These are phyloP conservation scores for Quercus glauca DNA, from an alignment of 306 rosid species.

Conservation along the genomic window DNA sequence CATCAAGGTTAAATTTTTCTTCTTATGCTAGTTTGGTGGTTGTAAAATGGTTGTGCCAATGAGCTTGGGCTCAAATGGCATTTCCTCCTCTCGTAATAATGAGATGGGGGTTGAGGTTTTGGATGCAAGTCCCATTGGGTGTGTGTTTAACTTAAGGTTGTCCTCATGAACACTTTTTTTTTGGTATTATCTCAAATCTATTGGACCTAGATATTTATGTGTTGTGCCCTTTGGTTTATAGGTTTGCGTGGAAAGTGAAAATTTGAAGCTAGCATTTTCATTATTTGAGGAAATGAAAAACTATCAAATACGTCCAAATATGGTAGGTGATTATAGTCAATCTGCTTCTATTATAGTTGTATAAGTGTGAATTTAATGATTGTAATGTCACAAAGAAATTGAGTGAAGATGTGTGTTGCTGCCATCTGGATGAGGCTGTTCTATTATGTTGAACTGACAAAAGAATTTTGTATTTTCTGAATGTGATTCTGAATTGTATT, in stretches of 20 bases:
- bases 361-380: constrained; percentile 10
- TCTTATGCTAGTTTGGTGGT: constrained; percentile 21
- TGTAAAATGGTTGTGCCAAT: background rate
- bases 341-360: constrained; percentile 20
- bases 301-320: constrained; percentile 65
- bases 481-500: background rate
- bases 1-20: constrained; percentile 64
- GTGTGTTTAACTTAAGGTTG: too few species aligned
- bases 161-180: constrained; percentile 2
- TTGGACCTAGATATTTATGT: constrained; percentile 16
- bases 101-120: too few species aligned
- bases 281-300: constrained; percentile 83
- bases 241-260: constrained; percentile 75
- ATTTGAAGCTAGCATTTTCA: constrained; percentile 54
- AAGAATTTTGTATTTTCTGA: background rate
- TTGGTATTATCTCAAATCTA: constrained; percentile 1
- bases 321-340: constrained; percentile 49
- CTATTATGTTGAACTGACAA: constrained; percentile 10
- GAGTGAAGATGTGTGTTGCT: background rate
- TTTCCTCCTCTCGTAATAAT: too few species aligned
- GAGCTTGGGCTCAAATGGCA: too few species aligned
- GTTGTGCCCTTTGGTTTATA: constrained; percentile 41
- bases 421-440: constrained; percentile 17
- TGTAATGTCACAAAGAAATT: background rate
- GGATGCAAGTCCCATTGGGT: too few species aligned